Base-by-base conservation (phyloP, 140 eudicot genomes). In the Bidens hawaiensis region DNA sequence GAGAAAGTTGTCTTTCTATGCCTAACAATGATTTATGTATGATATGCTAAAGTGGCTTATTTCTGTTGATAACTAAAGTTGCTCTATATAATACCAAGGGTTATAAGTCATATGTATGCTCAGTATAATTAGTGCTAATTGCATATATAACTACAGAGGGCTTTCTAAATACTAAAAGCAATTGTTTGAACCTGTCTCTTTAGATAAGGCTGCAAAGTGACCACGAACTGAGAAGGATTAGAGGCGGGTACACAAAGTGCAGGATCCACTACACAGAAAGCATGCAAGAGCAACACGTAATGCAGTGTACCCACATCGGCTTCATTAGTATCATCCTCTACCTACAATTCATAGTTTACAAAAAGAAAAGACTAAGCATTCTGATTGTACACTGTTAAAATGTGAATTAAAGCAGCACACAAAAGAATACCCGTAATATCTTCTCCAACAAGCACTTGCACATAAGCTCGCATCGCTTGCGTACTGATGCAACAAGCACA, bases 141-240 rank as follows among this genome's bases (percentile, higher is more conserved):
- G 50, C 57, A 59, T 5, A 22, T 9, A 64, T 63, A 65, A 59
- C 54, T 30, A 38, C n/a, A 30, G 40, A 42, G 21, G 15, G 59
- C 56, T 67, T 8, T 60, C 24, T 45, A 53, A 18, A 38, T 65
- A 48, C 24, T 14, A 51, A 31, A 55, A 18, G 65, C 59, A 77
- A 75, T 11, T n/a, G 26, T 11, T 55, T 30, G 60, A 55, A 93
- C 99, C 99, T 88, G 99, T 75, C 70, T 88, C 85, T 93, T 93
- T 69, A 93, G 64, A 63, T 93, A 93, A 42, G 99, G 96, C 75
- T 88, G 96, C 77, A 93, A 71, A 6, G 99, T 93, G 74, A 88
- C 86, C 61, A 88, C 86, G 75, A 93, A 93, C 79, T 93, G 99
- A 51, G 99, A 84, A 67, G 99, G 99, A 83, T 93, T 91, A 40